Conservation (phyloP, 2,329 filamentous ascomycete genomes). For the Paracoccidioides lutzii region DNA sequence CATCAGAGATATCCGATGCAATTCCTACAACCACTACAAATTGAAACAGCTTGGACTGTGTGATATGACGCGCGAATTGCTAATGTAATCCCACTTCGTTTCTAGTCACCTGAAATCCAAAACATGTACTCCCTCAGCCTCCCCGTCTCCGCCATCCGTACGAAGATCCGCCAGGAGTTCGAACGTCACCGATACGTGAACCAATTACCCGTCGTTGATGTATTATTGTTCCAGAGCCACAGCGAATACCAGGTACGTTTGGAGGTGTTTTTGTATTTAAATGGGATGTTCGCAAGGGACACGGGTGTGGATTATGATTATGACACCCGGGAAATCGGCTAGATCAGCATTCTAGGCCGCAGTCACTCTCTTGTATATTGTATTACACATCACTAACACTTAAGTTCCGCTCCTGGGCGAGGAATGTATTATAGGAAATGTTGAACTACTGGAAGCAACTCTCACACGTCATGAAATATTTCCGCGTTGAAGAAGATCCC, state of each 20-base stretch:
- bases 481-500: conserved; percentile 73
- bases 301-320: neutral
- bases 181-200: conserved; percentile 89
- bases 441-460: conserved; percentile 99
- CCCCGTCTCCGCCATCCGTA: conserved; percentile 75
- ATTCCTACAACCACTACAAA: neutral
- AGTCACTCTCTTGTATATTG: neutral
- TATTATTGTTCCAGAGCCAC: conserved; percentile 80
- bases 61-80: neutral
- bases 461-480: conserved; percentile 92
- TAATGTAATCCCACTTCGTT: conserved; percentile 8
- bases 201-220: conserved; percentile 76
- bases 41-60: conserved; percentile 4
- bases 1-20: neutral
- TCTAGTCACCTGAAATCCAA: conserved; percentile 87
- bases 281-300: neutral
- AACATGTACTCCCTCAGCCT: conserved; percentile 91
- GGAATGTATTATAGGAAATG: conserved; percentile 55
- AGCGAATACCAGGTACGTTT: conserved; percentile 78
- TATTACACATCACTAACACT: neutral
- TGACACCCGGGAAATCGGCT: too few relatives aligned
- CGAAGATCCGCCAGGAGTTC: conserved; percentile 92
- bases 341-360: neutral
- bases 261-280: neutral
- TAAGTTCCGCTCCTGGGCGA: neutral